Conservation (phyloP, 148 eudicot genomes). For the Bassia scoparia region DNA sequence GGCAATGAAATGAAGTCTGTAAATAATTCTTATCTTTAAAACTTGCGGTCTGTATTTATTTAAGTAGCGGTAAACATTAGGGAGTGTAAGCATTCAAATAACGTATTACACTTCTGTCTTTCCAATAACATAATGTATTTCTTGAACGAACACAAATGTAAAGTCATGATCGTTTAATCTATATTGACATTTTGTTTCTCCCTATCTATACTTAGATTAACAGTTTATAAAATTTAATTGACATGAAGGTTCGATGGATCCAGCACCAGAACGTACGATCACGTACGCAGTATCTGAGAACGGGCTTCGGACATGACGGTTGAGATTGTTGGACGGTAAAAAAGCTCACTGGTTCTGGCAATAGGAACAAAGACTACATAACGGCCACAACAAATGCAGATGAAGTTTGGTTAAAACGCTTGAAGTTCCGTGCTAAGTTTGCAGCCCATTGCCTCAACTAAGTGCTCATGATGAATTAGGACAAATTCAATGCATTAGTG, state of each 20-base stretch:
- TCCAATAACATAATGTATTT: too few relatives aligned
- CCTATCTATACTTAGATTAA: neutral
- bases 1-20: too few relatives aligned
- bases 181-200: too few relatives aligned
- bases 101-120: too few relatives aligned
- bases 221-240: neutral
- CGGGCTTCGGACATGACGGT: constrained; percentile 71
- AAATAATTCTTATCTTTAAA: too few relatives aligned
- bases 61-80: too few relatives aligned
- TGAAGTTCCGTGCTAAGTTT: constrained; percentile 32
- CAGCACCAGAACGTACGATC: constrained; percentile 48
- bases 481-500: neutral
- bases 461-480: constrained; percentile 12
- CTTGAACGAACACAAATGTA: too few relatives aligned
- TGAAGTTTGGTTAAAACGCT: constrained; percentile 42
- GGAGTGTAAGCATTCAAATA: too few relatives aligned
- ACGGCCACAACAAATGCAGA: constrained; percentile 37
- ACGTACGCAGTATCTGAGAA: constrained; percentile 49
- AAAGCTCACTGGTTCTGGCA: constrained; percentile 76
- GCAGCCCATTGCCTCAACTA: constrained; percentile 1
- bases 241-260: constrained; percentile 45
- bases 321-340: constrained; percentile 43
- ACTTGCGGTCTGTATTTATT: too few relatives aligned
- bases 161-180: too few relatives aligned
- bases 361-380: constrained; percentile 56